A percentile compares a stretch with the other conserved stretches of the same genome.
Conservation (phyloP, 805 yeast genomes). For the Ogataea nonfermentans region DNA sequence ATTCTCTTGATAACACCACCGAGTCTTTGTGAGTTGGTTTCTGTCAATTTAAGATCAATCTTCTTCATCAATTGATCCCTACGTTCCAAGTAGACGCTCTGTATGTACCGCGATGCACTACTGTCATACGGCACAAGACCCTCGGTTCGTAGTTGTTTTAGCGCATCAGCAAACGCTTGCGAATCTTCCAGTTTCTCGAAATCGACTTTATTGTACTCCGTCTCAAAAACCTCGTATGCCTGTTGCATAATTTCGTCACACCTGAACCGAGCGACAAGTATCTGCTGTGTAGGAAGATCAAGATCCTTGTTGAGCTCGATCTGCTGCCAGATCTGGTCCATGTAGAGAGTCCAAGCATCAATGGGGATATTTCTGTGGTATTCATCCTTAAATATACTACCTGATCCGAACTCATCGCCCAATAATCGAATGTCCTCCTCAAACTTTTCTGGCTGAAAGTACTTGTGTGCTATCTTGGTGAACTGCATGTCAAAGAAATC, state of each 20-base stretch:
- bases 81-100: conserved; percentile 64
- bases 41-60: conserved; percentile 46
- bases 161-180: conserved; percentile 39
- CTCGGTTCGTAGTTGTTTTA: conserved; percentile 43
- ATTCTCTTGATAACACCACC: conserved; percentile 36
- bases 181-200: conserved; percentile 29
- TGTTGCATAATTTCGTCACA: conserved; percentile 81
- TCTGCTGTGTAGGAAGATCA: conserved; percentile 96
- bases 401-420: conserved; percentile 57
- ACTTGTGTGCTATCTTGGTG: conserved; percentile 79
- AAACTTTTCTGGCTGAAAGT: conserved; percentile 75
- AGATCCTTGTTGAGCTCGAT: conserved; percentile 90
- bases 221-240: conserved; percentile 45
- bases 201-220: conserved; percentile 29
- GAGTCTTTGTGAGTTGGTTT: conserved; percentile 44
- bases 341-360: conserved; percentile 95
- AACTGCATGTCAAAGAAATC: conserved; percentile 88
- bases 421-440: conserved; percentile 54
- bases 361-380: conserved; percentile 87
- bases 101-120: conserved; percentile 73
- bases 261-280: conserved; percentile 88
- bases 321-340: conserved; percentile 90
- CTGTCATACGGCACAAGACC: conserved; percentile 58
- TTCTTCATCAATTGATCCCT: conserved; percentile 46
- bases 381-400: conserved; percentile 53